These are phyloP conservation scores for Emericellopsis cladophorae DNA, from an alignment of 2,329 filamentous ascomycete genomes.

Conservation along the genomic window DNA sequence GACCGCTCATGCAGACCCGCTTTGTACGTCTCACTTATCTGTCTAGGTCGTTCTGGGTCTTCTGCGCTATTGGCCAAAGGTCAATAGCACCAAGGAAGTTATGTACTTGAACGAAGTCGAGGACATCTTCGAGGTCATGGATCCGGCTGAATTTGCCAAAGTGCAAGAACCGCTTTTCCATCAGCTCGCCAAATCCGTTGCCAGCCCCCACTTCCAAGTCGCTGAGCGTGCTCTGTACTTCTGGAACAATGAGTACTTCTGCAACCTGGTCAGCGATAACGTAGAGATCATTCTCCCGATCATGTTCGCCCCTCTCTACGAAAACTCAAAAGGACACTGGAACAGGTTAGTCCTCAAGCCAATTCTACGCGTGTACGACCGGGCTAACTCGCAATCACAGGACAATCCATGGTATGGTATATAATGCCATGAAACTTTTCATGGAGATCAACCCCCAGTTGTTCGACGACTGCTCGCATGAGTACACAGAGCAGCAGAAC, in stretches of 20 bases:
- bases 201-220: conserved; percentile 97
- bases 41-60: conserved; percentile 78
- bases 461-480: conserved; percentile 96
- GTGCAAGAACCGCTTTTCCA: conserved; percentile 97
- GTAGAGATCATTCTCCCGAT: conserved; percentile 97
- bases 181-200: conserved; percentile 93
- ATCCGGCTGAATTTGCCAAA: conserved; percentile 95
- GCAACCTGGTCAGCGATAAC: conserved; percentile 97
- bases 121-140: conserved; percentile 99
- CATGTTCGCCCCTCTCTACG: conserved; percentile 97
- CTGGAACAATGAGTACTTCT: conserved; percentile 99
- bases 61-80: conserved; percentile 95
- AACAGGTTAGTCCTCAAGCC: conserved; percentile 56
- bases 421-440: conserved; percentile 99
- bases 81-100: conserved; percentile 98
- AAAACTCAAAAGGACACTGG: conserved; percentile 99
- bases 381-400: conserved; percentile 29
- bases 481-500: conserved; percentile 95
- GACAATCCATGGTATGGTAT: conserved; percentile 99
- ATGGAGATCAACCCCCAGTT: conserved; percentile 99
- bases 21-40: conserved; percentile 6
- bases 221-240: conserved; percentile 96
- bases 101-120: conserved; percentile 99
- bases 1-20: neutral
- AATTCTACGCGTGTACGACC: neutral